Base-by-base conservation (phyloP, 805 yeast species). In the Blastobotrys attinorum region DNA sequence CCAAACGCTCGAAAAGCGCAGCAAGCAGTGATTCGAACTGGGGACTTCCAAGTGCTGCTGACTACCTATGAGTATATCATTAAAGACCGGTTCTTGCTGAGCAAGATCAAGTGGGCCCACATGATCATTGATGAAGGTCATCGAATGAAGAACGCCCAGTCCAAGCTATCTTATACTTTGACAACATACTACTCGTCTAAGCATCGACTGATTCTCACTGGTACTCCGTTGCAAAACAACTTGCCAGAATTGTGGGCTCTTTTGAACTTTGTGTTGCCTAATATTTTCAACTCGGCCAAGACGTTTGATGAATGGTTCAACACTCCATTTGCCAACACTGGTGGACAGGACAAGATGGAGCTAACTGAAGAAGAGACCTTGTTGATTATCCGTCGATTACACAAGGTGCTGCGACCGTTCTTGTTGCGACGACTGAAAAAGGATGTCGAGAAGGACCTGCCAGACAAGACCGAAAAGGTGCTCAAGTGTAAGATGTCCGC, bases 121-220 rank as follows among this genome's bases (percentile, higher is more conserved):
- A 90, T 90, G 97, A 88, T 90, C 50, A 90, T 90, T 48, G 98
- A 90, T 68, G 98, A 90, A 70, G 98, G 98, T 60, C 98, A 90
- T 61, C 79, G 98, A 64, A 87, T 90, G 96, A 90, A 90, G 65
- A 90, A 90, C 65, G 71, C 95, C 0, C 81, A 82, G 56, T 87
- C 96, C 6, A 90, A 90, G 62, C 70, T 90, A 45, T 84, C 95
- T 1, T 76, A 70, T 49, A 92, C 97, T 1, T 73, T 90, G 56
- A 81, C 89, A 1, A 82, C 82, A 49, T 81, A 74, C 59, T 90
- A 90, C 58, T 89, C 81, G 55, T 77, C 95, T 39, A 86, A 83
- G 54, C 81, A 87, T 64, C 72, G 98, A 56, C 74, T 90, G 56
- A 90, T 90, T 67, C 70, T 90, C 57, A 90, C 98, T 2, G 98